These are phyloP conservation scores for Suhomyces taliae DNA, from an alignment of 1,139 yeast genomes.

Conservation along the genomic window DNA sequence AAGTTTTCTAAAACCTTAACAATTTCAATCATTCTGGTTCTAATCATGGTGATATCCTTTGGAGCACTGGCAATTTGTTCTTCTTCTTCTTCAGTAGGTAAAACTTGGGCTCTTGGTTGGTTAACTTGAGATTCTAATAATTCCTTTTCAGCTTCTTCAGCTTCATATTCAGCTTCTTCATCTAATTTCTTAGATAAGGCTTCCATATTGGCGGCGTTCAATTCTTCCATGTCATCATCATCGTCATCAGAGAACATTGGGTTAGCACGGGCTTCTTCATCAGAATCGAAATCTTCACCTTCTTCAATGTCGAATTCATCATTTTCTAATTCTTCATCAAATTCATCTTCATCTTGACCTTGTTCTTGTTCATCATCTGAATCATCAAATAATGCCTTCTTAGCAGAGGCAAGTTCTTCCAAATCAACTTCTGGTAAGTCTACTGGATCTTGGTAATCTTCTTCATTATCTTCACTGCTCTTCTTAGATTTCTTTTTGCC, in stretches of 20 bases:
- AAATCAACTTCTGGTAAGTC: conserved; percentile 62
- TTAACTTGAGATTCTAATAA: conserved; percentile 51
- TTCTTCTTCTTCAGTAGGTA: conserved; percentile 63
- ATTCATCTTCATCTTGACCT: conserved; percentile 43
- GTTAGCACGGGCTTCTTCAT: conserved; percentile 55
- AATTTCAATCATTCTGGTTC: conserved; percentile 94
- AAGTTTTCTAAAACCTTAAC: conserved; percentile 95
- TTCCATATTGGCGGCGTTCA: conserved; percentile 88
- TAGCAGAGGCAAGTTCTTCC: conserved; percentile 63
- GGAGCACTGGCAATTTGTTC: conserved; percentile 53
- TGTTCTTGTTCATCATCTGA: conserved; percentile 57
- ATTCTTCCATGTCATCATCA: conserved; percentile 72
- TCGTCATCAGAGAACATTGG: conserved; percentile 88
- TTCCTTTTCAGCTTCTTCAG: conserved; percentile 77
- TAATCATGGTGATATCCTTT: conserved; percentile 74
- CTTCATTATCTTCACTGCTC: conserved; percentile 24
- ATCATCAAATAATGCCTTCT: conserved; percentile 77
- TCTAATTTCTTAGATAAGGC: conserved; percentile 69
- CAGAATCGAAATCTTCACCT: conserved; percentile 51
- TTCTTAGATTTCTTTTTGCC: conserved; percentile 13
- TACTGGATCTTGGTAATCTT: conserved; percentile 43
- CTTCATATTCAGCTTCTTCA: conserved; percentile 70
- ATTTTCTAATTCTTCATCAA: conserved; percentile 14
- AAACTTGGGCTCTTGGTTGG: conserved; percentile 71
- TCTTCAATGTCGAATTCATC: conserved; percentile 49